Conservation (phyloP, 352 stramenopile species). For the Blastocystis sp. region DNA sequence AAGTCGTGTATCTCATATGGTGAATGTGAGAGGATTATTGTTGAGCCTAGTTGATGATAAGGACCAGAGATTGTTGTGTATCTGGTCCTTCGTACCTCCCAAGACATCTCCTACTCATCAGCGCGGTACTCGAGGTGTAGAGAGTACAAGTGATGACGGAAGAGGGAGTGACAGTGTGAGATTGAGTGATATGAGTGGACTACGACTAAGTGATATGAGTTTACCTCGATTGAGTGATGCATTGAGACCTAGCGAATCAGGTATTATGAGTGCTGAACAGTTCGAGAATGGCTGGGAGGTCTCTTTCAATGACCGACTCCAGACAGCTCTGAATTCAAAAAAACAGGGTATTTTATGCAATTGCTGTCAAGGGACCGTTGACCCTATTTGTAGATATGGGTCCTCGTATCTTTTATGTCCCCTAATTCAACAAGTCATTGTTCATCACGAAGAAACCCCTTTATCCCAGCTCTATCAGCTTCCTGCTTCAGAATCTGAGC, state of each 20-base stretch:
- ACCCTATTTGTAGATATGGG: not conserved
- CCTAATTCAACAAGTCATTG: not conserved
- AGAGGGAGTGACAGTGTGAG: too few species aligned
- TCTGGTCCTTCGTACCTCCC: too few species aligned
- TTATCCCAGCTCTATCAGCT: not conserved
- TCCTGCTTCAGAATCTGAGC: not conserved
- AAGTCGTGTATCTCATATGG: not conserved
- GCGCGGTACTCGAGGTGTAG: too few species aligned
- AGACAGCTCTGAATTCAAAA: not conserved
- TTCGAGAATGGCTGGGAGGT: constrained; percentile 59
- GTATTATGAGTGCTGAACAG: constrained; percentile 22
- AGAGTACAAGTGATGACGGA: too few species aligned
- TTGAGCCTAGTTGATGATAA: too few species aligned
- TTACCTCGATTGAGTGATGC: not conserved
- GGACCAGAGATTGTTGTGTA: too few species aligned
- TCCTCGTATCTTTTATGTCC: not conserved
- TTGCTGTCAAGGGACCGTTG: not conserved
- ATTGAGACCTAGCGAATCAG: not conserved
- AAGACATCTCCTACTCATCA: too few species aligned
- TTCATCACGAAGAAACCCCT: not conserved
- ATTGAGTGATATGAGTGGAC: too few species aligned
- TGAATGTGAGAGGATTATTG: not conserved
- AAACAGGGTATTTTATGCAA: not conserved
- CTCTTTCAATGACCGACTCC: not conserved
- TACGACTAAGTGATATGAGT: not conserved